Percentiles rank a stretch among this genome's conserved stretches.
Conservation (phyloP, 2,329 filamentous ascomycete species). For the Tolypocladium tundrense region DNA sequence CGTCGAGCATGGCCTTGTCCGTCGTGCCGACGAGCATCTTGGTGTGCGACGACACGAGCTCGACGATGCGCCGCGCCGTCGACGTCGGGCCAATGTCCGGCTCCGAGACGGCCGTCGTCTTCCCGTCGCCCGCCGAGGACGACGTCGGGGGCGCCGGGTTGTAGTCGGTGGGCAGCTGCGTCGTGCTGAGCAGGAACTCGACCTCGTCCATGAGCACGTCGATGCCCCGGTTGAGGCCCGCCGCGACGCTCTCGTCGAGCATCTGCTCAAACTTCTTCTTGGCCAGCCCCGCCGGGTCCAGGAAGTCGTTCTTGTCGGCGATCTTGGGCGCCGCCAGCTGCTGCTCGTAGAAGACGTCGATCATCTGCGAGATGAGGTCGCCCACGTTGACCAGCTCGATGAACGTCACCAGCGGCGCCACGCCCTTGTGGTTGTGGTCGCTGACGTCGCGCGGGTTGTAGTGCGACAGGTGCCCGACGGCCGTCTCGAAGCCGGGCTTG, state of each 20-base stretch:
- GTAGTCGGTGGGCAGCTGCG: slow-evolving; percentile 79
- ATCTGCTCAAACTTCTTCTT: slow-evolving; percentile 99
- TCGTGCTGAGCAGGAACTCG: slow-evolving; percentile 86
- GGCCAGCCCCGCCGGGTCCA: slow-evolving; percentile 81
- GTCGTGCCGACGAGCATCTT: slow-evolving; percentile 89
- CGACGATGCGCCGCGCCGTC: slow-evolving; percentile 71
- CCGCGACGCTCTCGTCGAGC: slow-evolving; percentile 92
- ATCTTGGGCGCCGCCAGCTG: slow-evolving; percentile 77
- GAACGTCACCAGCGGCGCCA: slow-evolving; percentile 88
- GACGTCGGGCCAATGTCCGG: slow-evolving; percentile 56
- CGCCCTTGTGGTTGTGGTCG: slow-evolving; percentile 61
- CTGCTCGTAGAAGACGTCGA: slow-evolving; percentile 97
- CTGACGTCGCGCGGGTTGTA: slow-evolving; percentile 83
- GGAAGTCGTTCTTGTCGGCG: slow-evolving; percentile 85
- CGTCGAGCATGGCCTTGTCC: slow-evolving; percentile 95
- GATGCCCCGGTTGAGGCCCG: slow-evolving; percentile 93
- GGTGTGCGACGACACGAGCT: slow-evolving; percentile 80
- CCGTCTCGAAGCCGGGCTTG: slow-evolving; percentile 86
- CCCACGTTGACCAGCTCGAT: slow-evolving; percentile 96
- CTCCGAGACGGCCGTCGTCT: slow-evolving; percentile 21
- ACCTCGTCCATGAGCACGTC: slow-evolving; percentile 98
- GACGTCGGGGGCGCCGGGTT: slow-evolving; percentile 49
- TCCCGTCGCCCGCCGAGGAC: slow-evolving; percentile 14
- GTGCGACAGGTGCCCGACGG: slow-evolving; percentile 77
- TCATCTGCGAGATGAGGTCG: slow-evolving; percentile 96